Evolutionary conservation across 2,329 filamentous ascomycete species (phyloP).

Genomic region (Sporothrix mexicana): DNA sequence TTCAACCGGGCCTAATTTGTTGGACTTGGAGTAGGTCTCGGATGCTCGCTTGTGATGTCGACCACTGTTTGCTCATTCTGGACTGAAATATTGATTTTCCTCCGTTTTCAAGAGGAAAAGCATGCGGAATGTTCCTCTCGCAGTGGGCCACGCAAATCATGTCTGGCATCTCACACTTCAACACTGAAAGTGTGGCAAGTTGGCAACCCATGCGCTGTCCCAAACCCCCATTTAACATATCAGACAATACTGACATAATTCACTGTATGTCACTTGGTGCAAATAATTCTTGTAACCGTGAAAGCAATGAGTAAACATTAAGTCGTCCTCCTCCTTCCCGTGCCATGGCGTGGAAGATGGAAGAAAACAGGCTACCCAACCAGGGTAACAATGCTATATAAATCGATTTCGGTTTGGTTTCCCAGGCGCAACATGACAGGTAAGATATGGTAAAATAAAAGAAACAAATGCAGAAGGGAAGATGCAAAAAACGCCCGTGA

Average conservation of each 20-base stretch:
- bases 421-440: constrained; percentile 23
- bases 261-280: background rate
- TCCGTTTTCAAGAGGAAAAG: background rate
- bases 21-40: background rate
- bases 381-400: constrained; percentile 21
- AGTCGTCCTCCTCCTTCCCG: background rate
- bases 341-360: background rate
- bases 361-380: background rate
- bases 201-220: background rate
- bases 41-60: background rate
- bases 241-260: background rate
- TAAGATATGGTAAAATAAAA: background rate
- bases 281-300: background rate
- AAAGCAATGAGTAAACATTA: constrained; percentile 19
- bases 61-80: background rate
- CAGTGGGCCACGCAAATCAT: background rate
- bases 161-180: background rate
- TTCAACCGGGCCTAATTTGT: background rate
- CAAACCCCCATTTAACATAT: no score
- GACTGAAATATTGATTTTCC: background rate
- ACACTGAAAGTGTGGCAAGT: background rate
- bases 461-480: constrained; percentile 14
- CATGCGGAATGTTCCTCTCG: background rate
- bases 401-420: constrained; percentile 25
- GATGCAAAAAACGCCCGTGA: constrained; percentile 29